Conservation (phyloP, 2,329 filamentous ascomycete genomes). For the Gnomoniopsis sp. region DNA sequence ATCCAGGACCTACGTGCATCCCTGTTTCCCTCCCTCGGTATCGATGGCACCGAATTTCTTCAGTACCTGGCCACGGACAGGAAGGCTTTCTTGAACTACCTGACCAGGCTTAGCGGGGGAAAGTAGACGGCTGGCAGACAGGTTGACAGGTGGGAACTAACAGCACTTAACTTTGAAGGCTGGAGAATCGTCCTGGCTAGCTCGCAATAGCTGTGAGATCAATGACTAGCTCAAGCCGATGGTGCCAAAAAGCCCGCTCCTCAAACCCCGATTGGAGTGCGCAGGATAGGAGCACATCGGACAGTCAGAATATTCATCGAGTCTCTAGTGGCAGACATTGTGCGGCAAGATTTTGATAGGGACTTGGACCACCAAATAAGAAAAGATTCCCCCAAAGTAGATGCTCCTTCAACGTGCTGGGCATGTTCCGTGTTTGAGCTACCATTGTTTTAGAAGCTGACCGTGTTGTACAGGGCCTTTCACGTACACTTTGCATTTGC, state of each 20-base stretch:
- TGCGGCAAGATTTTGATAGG: background rate
- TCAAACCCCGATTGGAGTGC: background rate
- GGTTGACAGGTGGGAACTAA: background rate
- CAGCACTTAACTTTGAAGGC: background rate
- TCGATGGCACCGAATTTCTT: constrained; percentile 59
- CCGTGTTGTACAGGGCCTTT: too few species aligned
- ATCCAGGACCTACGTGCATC: constrained; percentile 62
- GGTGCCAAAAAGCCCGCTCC: background rate
- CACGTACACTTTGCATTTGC: too few species aligned
- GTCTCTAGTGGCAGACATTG: background rate
- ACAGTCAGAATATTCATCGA: background rate
- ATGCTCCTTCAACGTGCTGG: background rate
- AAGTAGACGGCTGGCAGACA: background rate
- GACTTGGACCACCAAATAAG: constrained; percentile 4
- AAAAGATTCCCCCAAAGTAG: constrained; percentile 17
- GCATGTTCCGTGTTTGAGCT: background rate
- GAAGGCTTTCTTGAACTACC: constrained; percentile 62
- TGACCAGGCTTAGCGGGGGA: constrained; percentile 41
- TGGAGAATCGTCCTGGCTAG: background rate
- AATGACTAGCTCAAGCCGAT: too few species aligned
- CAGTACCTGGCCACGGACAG: constrained; percentile 57
- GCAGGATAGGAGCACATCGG: background rate
- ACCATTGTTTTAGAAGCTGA: background rate
- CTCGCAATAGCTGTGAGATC: background rate
- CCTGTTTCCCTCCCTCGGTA: constrained; percentile 63